These are phyloP conservation scores for Fusarium kyushuense DNA, from an alignment of 2,329 filamentous ascomycete species.

Conservation along the genomic window DNA sequence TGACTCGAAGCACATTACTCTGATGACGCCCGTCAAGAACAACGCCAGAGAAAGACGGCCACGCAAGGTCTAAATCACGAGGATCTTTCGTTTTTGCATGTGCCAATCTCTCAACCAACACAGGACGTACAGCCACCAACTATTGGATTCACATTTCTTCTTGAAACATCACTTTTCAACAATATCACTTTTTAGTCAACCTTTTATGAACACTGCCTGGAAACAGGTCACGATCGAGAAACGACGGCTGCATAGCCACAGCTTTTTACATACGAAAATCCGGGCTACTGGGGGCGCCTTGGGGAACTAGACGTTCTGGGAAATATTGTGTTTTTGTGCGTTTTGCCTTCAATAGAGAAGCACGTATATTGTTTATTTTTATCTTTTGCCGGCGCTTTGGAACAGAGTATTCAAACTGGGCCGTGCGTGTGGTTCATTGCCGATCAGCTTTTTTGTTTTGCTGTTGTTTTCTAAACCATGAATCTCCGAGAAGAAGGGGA, in stretches of 20 bases:
- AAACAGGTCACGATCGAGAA: slow-evolving; percentile 31
- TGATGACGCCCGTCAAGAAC: slow-evolving; percentile 64
- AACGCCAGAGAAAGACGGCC: slow-evolving; percentile 52
- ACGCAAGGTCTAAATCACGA: slow-evolving; percentile 45
- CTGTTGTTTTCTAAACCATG: slow-evolving; percentile 18
- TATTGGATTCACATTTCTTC: slow-evolving; percentile 48
- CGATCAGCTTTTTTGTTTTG: slow-evolving; percentile 7
- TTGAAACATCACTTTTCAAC: slow-evolving; percentile 46
- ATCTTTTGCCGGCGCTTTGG: slow-evolving; percentile 41
- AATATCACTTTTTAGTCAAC: slow-evolving; percentile 50
- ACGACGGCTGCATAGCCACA: slow-evolving; percentile 41
- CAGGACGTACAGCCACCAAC: slow-evolving; percentile 25
- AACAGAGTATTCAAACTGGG: slow-evolving; percentile 23
- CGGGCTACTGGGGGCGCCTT: slow-evolving; percentile 31
- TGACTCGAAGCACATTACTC: slow-evolving; percentile 66
- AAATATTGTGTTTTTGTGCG: slow-evolving; percentile 18
- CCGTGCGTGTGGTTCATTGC: slow-evolving; percentile 12
- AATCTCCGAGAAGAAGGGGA: slow-evolving; percentile 22
- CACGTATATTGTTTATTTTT: slow-evolving; percentile 28
- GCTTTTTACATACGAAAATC: slow-evolving; percentile 35
- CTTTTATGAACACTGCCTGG: slow-evolving; percentile 35
- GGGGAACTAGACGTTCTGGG: slow-evolving; percentile 23
- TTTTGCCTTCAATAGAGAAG: slow-evolving; percentile 43
- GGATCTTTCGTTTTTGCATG: background rate
- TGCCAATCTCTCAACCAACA: slow-evolving; percentile 21